phyloP scores from a whole-genome alignment of 768 basidiomycete species.

The Phylloporus sp. region DNA sequence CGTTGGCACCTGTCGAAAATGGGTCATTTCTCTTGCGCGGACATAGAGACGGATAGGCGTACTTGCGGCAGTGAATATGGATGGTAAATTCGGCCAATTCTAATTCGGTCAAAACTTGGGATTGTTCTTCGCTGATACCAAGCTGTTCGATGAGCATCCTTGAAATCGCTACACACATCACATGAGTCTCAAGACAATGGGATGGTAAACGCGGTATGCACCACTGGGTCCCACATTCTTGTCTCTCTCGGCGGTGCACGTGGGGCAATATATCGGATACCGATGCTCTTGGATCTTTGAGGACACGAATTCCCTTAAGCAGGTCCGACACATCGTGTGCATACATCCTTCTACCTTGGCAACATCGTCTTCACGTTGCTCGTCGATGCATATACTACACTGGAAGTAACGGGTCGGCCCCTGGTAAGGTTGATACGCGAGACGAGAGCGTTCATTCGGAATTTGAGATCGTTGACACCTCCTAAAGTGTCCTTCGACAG shows the following conservation, averaged over 20 bases:
- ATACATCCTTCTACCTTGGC: conserved; percentile 42
- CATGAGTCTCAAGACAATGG: not conserved
- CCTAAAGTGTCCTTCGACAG: conserved; percentile 32
- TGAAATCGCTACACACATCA: conserved; percentile 35
- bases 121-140: conserved; percentile 43
- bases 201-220: conserved; percentile 14
- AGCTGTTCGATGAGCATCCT: conserved; percentile 38
- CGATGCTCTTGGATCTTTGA: conserved; percentile 48
- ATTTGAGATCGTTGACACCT: conserved; percentile 36
- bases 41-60: not conserved
- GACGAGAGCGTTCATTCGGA: no score
- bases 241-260: conserved; percentile 36
- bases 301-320: conserved; percentile 41
- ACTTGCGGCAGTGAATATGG: conserved; percentile 50
- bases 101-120: conserved; percentile 42
- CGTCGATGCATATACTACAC: conserved; percentile 58
- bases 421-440: no score
- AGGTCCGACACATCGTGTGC: conserved; percentile 54
- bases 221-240: conserved; percentile 1
- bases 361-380: conserved; percentile 38
- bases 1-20: conserved; percentile 52
- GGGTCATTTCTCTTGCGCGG: not conserved
- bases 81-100: conserved; percentile 42
- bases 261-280: conserved; percentile 61
- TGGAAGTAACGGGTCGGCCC: conserved; percentile 36